phyloP scores from a whole-genome alignment of 2,329 filamentous ascomycete species.

The Hypoxylon sp. region DNA sequence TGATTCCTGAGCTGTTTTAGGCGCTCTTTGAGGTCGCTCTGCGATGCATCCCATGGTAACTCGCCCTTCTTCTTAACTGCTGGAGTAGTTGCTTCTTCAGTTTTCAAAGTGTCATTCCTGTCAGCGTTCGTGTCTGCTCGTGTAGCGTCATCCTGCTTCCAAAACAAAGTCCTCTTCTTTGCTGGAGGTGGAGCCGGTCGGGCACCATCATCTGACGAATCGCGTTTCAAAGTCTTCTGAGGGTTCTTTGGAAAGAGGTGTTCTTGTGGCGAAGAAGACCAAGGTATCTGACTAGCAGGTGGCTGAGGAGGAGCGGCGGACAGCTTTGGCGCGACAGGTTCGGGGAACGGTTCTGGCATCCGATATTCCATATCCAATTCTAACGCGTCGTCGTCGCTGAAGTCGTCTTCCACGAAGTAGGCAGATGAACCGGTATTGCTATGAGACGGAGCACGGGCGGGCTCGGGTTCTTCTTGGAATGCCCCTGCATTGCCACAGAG shows the following conservation, averaged over 20 bases:
- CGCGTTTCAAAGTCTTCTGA: conserved; percentile 57
- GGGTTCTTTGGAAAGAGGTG: conserved; percentile 57
- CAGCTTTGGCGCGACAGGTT: conserved; percentile 49
- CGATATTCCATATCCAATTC: conserved; percentile 73
- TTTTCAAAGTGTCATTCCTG: conserved; percentile 51
- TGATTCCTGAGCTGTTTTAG: conserved; percentile 79
- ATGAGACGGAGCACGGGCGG: conserved; percentile 51
- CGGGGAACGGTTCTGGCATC: conserved; percentile 65
- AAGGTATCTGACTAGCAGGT: conserved; percentile 64
- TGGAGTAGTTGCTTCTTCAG: conserved; percentile 51
- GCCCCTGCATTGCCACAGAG: conserved; percentile 62
- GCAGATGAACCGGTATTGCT: conserved; percentile 56
- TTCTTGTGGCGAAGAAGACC: conserved; percentile 76
- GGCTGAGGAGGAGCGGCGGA: conserved; percentile 41
- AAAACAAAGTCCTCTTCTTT: conserved; percentile 77
- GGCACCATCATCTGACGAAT: conserved; percentile 52
- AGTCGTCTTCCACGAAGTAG: conserved; percentile 83
- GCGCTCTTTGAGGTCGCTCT: conserved; percentile 80
- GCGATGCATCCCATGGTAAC: conserved; percentile 77
- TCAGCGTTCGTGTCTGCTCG: conserved; percentile 55
- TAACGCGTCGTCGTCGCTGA: conserved; percentile 84
- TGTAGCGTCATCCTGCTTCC: conserved; percentile 51
- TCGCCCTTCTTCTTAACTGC: conserved; percentile 52
- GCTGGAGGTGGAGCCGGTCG: conserved; percentile 52
- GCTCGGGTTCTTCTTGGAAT: conserved; percentile 59